Conservation (phyloP, 108 stramenopile species). For the Skeletonema tropicum region DNA sequence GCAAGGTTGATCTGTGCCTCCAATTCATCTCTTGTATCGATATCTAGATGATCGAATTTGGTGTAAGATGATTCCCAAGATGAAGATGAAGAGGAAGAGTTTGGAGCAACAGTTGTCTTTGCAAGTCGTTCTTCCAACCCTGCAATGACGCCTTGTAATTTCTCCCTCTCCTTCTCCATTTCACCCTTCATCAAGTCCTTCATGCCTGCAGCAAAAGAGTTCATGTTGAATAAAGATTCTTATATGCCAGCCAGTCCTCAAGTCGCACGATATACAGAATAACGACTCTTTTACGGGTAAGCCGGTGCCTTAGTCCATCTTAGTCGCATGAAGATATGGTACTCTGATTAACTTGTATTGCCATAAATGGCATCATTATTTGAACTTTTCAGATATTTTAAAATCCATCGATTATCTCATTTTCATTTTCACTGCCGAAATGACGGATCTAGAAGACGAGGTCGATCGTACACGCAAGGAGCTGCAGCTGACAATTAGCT, state of each 20-base stretch:
- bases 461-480: background rate
- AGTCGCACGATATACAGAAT: too few relatives aligned
- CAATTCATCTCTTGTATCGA: slow-evolving; percentile 15
- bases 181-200: slow-evolving; percentile 12
- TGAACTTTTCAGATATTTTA: too few relatives aligned
- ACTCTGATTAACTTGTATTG: too few relatives aligned
- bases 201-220: slow-evolving; percentile 7
- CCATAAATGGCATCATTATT: too few relatives aligned
- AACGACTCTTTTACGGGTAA: too few relatives aligned
- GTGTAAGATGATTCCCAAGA: slow-evolving; percentile 12
- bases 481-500: background rate
- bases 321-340: too few relatives aligned
- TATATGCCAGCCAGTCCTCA: too few relatives aligned
- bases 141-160: slow-evolving; percentile 7
- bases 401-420: too few relatives aligned
- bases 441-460: background rate
- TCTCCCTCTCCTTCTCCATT: slow-evolving; percentile 5
- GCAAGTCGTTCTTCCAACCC: slow-evolving; percentile 4
- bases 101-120: background rate
- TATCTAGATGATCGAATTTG: background rate
- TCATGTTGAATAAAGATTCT: too few relatives aligned
- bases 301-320: too few relatives aligned
- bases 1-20: slow-evolving; percentile 1
- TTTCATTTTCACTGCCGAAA: too few relatives aligned
- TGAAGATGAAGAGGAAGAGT: slow-evolving; percentile 3